Evolutionary conservation across 345 rosid species (phyloP).

Genomic region (Salix caprea): DNA sequence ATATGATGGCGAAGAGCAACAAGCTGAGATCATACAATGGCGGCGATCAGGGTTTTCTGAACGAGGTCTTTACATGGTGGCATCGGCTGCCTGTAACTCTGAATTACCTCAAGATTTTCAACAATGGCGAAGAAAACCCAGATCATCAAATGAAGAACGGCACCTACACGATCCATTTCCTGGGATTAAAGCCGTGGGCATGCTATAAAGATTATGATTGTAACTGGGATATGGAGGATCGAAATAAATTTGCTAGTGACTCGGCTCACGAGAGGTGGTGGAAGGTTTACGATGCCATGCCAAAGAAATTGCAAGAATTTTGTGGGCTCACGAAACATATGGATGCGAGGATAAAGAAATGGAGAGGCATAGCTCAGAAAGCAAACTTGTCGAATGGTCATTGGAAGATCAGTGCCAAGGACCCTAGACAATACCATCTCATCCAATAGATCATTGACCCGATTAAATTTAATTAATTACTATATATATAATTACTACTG

Average conservation of each 20-base stretch:
- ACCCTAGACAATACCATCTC: slow-evolving; percentile 41
- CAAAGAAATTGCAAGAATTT: slow-evolving; percentile 40
- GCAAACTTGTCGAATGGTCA: slow-evolving; percentile 44
- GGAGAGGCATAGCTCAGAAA: slow-evolving; percentile 51
- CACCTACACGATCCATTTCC: slow-evolving; percentile 50
- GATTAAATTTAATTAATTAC: background rate
- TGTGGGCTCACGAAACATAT: slow-evolving; percentile 46
- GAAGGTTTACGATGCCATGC: slow-evolving; percentile 62
- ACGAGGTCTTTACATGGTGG: slow-evolving; percentile 84
- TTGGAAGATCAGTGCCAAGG: slow-evolving; percentile 58
- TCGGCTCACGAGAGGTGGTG: slow-evolving; percentile 62
- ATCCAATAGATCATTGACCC: background rate
- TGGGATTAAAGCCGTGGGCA: slow-evolving; percentile 90
- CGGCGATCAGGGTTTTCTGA: slow-evolving; percentile 86
- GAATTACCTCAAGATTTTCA: slow-evolving; percentile 51
- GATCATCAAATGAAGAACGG: slow-evolving; percentile 9
- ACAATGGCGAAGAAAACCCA: background rate
- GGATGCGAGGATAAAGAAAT: slow-evolving; percentile 47
- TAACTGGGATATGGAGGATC: slow-evolving; percentile 56
- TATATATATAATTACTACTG: background rate
- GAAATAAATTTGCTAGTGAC: slow-evolving; percentile 58
- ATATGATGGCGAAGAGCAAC: slow-evolving; percentile 40
- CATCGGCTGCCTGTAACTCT: slow-evolving; percentile 56
- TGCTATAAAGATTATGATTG: slow-evolving; percentile 91
- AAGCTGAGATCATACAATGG: slow-evolving; percentile 61